phyloP scores from a whole-genome alignment of 2,329 filamentous ascomycete genomes.

The Ceratocystiopsis sp. region DNA sequence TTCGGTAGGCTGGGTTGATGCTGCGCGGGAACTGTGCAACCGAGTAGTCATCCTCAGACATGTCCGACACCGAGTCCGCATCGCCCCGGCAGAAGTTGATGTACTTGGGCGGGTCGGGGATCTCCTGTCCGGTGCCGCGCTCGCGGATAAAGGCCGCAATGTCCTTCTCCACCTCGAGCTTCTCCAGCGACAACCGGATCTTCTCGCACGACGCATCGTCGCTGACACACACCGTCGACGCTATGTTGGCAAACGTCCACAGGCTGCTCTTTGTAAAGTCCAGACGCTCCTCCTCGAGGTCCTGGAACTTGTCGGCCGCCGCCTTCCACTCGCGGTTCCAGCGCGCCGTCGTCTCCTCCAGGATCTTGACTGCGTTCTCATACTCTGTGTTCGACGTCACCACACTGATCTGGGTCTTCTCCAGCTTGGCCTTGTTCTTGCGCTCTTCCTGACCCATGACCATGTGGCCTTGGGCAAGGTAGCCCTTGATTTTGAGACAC shows the following conservation, averaged over 20 bases:
- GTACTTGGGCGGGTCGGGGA: slow-evolving; percentile 90
- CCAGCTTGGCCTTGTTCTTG: slow-evolving; percentile 95
- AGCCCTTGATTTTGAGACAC: slow-evolving; percentile 95
- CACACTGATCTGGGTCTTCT: slow-evolving; percentile 95
- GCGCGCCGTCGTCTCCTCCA: slow-evolving; percentile 85
- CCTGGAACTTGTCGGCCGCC: slow-evolving; percentile 97
- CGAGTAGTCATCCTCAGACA: slow-evolving; percentile 76
- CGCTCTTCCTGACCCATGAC: slow-evolving; percentile 99
- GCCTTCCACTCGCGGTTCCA: slow-evolving; percentile 99
- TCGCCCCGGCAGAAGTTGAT: slow-evolving; percentile 97
- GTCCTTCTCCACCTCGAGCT: slow-evolving; percentile 89
- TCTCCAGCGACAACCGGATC: slow-evolving; percentile 79
- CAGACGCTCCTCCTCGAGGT: slow-evolving; percentile 88
- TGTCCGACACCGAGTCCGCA: slow-evolving; percentile 63
- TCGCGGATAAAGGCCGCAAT: slow-evolving; percentile 80
- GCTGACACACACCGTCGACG: slow-evolving; percentile 93
- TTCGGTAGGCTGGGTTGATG: slow-evolving; percentile 89
- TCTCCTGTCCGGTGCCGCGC: slow-evolving; percentile 84
- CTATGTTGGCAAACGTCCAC: slow-evolving; percentile 95
- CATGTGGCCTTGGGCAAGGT: slow-evolving; percentile 97
- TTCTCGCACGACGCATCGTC: slow-evolving; percentile 96
- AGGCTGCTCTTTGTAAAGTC: slow-evolving; percentile 97
- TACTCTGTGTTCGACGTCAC: slow-evolving; percentile 86
- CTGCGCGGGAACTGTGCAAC: slow-evolving; percentile 90
- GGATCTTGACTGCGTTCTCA: slow-evolving; percentile 75